Base-by-base conservation (phyloP, 495 filamentous ascomycete genomes). In the Aspergillus haitiensis region DNA sequence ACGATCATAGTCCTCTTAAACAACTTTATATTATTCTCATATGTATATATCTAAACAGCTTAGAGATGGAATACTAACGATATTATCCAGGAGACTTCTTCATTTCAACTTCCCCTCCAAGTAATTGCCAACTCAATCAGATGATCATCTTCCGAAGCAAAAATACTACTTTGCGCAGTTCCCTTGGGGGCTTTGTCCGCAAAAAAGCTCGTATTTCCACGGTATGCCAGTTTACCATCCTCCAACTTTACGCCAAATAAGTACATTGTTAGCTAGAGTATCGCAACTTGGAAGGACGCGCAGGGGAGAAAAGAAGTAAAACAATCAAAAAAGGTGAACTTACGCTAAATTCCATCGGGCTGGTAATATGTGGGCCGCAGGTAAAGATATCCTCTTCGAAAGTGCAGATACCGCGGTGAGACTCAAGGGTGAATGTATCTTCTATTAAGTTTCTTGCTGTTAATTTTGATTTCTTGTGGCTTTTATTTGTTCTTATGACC, bases 341-440 rank as follows among this genome's bases (percentile, higher is more conserved):
- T 74, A 82, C 81, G 6, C 67, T 76, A 62, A 83, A 84, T 45
- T 78, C 70, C 4, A 70, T 74, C 1, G 76, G 69, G 5, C 63
- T 71, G 7, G 64, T 71, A 21, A 83, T 72, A 11, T 73, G 69
- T 0, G 75, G 66, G 5, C 75, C 80, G 66, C 85, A 88, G 34
- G 71, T 77, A 44, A 88, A 75, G 9, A 69, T 60, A 44, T 72
- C 76, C 5, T 76, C 66, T 33, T 76, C 64, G 31, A 87, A 72
- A 6, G 75, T 75, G 61, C 86, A 88, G 9, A 67, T 66, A 7
- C 85, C 86, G 60, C 86, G 86, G 61, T 81, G 87, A 5, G 81
- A 81, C 42, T 74, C 81, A 2, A 87, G 69, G 6, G 84, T 85
- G 72, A 87, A 85, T n/a, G 77, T 78, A 32, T 75, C 72, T 18